Evolutionary conservation across 1,284 basidiomycete species (phyloP), one percentile per base, ranked within the genome.

Genomic region (Ceratobasidium sp.): DNA sequence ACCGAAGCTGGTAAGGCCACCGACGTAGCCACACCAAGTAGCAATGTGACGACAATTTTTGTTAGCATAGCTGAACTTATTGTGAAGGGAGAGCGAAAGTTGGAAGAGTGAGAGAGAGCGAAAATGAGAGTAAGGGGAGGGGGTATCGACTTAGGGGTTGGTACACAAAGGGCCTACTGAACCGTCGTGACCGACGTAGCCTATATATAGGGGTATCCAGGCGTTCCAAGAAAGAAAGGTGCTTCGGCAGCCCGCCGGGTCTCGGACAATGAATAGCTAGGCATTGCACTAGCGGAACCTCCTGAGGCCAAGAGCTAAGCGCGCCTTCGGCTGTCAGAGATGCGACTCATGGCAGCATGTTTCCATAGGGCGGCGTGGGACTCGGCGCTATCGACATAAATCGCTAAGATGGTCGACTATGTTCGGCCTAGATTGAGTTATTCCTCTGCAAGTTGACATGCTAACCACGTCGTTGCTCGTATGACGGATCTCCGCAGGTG

Each of bases 1-100:
- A 76, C 49, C 9, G 63, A 51, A 15, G 63, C 28, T 28, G 73
- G 73, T 51, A 76, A 49, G 20, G 73, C 73, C 28, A 76, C 49
- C 4, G 73, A 66, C 10, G 73, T 28, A 53, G 73, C 53, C 13
- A 56, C 73, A 4, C 73, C 39, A 28, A 76, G 51, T 26, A 76
- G 18, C 12, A 73, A 26, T 44, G 71, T 40, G 58, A 23, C 28
- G 18, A 49, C 3, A 49, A 73, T 26, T 3, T 39, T 61, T 4
- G 58, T 15, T 23, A 73, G 40, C 71, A 73, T 73, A 20, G 18
- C 56, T 46, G 39, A 18, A 71, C 2, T 40, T n/a, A 23, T 42
- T n/a, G 51, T 20, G 51, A 15, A 6, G 51, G 12, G 13, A 53
- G n/a, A 20, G 51, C 1, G 51, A n/a, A 53, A 53, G 18, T 53